Evolutionary conservation across 352 stramenopile genomes (phyloP).

Genomic region (Pythium utonaiense): DNA sequence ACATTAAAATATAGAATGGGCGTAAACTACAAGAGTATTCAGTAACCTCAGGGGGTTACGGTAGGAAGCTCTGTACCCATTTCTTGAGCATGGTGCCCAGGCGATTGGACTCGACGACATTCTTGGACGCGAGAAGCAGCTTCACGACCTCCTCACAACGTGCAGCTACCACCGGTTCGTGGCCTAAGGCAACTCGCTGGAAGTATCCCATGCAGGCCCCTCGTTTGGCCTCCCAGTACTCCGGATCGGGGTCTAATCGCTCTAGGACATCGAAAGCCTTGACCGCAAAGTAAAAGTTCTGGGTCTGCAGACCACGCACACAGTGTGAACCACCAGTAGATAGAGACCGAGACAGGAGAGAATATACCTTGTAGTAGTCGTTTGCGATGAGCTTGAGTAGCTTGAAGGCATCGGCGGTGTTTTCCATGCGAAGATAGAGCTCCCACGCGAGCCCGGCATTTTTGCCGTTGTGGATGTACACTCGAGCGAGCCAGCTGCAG

Average conservation of each 20-base stretch:
- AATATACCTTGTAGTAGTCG: constrained; percentile 56
- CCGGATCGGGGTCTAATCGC: constrained; percentile 57
- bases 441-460: constrained; percentile 48
- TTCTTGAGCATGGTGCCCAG: constrained; percentile 41
- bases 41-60: neutral
- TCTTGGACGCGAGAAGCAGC: constrained; percentile 50
- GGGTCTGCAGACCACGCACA: neutral
- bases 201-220: constrained; percentile 67
- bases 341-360: too few species aligned
- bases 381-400: constrained; percentile 68
- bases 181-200: constrained; percentile 41
- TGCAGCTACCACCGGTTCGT: constrained; percentile 21
- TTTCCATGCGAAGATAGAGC: constrained; percentile 58
- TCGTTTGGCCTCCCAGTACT: constrained; percentile 78
- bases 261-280: constrained; percentile 80
- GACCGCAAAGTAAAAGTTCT: constrained; percentile 57
- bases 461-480: constrained; percentile 39
- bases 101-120: constrained; percentile 45
- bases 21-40: neutral
- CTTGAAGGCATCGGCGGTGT: constrained; percentile 38
- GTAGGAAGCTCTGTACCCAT: constrained; percentile 27
- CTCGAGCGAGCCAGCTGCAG: constrained; percentile 55
- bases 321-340: too few species aligned
- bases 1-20: neutral
- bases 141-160: constrained; percentile 48